Percentiles rank a stretch among this genome's conserved stretches.
Conservation (phyloP, 2,329 filamentous ascomycete genomes). For the Neonectria coccinea region DNA sequence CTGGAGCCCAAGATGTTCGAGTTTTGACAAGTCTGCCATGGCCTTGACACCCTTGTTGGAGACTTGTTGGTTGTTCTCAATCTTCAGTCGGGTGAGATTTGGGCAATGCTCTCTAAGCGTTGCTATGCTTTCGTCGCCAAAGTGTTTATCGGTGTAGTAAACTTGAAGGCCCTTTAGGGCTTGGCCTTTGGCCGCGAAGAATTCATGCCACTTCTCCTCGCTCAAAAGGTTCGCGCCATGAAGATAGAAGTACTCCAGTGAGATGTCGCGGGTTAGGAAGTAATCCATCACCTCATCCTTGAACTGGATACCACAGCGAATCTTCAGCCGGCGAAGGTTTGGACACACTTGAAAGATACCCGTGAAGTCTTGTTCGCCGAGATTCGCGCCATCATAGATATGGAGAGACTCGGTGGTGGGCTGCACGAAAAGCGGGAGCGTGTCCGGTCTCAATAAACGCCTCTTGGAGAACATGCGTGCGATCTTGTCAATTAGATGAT, state of each 20-base stretch:
- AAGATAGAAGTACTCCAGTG: constrained; percentile 79
- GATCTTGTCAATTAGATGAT: constrained; percentile 67
- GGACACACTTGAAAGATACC: constrained; percentile 83
- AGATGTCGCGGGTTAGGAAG: constrained; percentile 76
- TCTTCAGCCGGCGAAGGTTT: constrained; percentile 75
- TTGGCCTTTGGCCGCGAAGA: constrained; percentile 74
- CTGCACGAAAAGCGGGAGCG: constrained; percentile 68
- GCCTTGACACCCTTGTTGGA: constrained; percentile 73
- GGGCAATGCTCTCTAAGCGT: constrained; percentile 74
- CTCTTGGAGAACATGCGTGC: constrained; percentile 71
- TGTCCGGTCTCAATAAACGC: constrained; percentile 65
- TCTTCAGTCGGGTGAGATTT: constrained; percentile 79
- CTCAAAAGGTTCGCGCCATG: constrained; percentile 87
- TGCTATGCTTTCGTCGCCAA: constrained; percentile 76
- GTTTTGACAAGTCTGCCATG: constrained; percentile 70
- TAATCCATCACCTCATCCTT: constrained; percentile 88
- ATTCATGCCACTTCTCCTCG: constrained; percentile 78
- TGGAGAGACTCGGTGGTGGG: constrained; percentile 62
- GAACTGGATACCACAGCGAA: constrained; percentile 90
- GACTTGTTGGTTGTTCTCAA: constrained; percentile 82
- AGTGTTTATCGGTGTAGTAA: constrained; percentile 85
- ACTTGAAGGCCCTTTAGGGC: constrained; percentile 78
- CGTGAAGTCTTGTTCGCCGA: constrained; percentile 81
- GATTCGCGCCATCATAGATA: constrained; percentile 71
- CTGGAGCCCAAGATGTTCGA: constrained; percentile 82